These are phyloP conservation scores for Cordyceps farinosa DNA, from an alignment of 2,329 filamentous ascomycete genomes.

Conservation along the genomic window DNA sequence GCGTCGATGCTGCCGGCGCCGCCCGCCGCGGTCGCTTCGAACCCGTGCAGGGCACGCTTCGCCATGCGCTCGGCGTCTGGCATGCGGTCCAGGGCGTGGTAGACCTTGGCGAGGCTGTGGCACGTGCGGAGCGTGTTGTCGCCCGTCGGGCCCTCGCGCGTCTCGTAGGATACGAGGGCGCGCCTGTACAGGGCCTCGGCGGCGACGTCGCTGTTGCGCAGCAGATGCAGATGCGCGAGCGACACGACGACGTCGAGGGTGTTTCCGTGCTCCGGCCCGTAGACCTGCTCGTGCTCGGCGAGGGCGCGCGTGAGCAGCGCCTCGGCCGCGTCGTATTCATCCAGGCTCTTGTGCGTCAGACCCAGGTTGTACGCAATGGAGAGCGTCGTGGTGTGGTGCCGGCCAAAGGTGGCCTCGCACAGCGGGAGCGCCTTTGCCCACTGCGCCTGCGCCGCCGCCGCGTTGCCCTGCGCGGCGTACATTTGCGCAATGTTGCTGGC, in stretches of 20 bases:
- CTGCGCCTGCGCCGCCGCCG: neutral
- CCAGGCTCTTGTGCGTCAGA: slow-evolving; percentile 8
- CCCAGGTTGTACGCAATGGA: slow-evolving; percentile 6
- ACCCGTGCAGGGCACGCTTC: neutral
- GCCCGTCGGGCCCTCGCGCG: neutral
- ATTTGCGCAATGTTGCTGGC: slow-evolving; percentile 4
- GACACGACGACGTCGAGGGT: neutral
- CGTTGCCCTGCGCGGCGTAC: neutral
- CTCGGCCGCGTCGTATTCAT: neutral
- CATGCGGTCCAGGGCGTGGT: neutral
- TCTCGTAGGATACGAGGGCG: neutral
- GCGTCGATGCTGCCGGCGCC: neutral
- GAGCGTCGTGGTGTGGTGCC: neutral
- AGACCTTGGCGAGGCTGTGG: slow-evolving; percentile 14
- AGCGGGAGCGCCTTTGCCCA: slow-evolving; percentile 1
- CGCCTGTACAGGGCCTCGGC: neutral
- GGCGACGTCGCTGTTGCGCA: neutral
- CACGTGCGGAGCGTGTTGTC: neutral
- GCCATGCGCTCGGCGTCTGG: neutral
- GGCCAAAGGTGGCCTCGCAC: neutral
- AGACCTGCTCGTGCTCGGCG: neutral
- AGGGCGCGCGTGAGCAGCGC: neutral
- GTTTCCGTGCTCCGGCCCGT: neutral
- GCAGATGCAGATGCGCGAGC: neutral
- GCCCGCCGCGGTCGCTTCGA: neutral